These are phyloP conservation scores for Pilaira anomala DNA, from an alignment of 192 early-diverging fungal genomes.

Conservation along the genomic window DNA sequence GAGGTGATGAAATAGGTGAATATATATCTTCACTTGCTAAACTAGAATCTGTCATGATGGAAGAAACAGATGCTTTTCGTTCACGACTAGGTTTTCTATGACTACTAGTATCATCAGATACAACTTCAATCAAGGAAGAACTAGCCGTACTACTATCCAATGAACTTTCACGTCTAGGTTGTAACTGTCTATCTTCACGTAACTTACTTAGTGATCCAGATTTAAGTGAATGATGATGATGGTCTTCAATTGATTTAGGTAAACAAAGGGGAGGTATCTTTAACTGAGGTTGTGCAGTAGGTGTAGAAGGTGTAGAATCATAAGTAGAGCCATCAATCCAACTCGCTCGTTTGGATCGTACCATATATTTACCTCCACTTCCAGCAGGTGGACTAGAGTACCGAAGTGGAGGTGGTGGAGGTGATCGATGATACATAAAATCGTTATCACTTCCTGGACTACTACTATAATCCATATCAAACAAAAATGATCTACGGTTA, in stretches of 20 bases:
- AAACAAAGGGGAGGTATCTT: constrained; percentile 4
- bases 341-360: constrained; percentile 35
- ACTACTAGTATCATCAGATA: no score
- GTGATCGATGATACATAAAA: neutral
- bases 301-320: neutral
- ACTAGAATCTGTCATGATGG: constrained; percentile 24
- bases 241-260: constrained; percentile 1
- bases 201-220: constrained; percentile 6
- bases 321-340: constrained; percentile 33
- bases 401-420: neutral
- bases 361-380: constrained; percentile 35
- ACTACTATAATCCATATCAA: constrained; percentile 22
- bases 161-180: constrained; percentile 10
- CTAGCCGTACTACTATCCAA: neutral
- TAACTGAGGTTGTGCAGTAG: neutral
- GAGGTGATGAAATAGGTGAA: constrained; percentile 29
- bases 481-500: constrained; percentile 14
- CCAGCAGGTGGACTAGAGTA: constrained; percentile 37
- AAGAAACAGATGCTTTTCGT: constrained; percentile 22
- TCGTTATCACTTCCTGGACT: constrained; percentile 21
- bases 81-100: constrained; percentile 17
- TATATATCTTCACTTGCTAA: constrained; percentile 17
- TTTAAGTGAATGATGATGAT: neutral
- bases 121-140: no score
- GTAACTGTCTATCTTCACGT: constrained; percentile 13